Conservation (phyloP, 2,329 filamentous ascomycete species). For the Cryphonectria radicalis region DNA sequence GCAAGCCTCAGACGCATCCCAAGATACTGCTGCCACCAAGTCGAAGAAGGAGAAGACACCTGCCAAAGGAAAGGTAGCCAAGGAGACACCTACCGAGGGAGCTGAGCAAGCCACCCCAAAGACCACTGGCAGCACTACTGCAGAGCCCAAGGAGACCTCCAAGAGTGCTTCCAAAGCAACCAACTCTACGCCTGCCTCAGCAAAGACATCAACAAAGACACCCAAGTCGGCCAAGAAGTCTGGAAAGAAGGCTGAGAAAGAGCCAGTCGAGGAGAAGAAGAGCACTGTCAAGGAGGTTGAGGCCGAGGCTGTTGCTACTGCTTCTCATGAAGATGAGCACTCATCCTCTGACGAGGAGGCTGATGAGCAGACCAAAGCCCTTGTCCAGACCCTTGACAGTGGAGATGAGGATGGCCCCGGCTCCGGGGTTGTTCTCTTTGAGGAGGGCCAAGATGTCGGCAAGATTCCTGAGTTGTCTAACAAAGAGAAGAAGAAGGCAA, state of each 20-base stretch:
- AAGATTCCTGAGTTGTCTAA: constrained; percentile 55
- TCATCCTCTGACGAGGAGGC: constrained; percentile 25
- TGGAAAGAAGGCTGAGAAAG: constrained; percentile 31
- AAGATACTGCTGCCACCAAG: constrained; percentile 22
- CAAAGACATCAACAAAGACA: constrained; percentile 1
- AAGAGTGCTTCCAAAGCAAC: constrained; percentile 18
- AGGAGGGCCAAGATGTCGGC: constrained; percentile 55
- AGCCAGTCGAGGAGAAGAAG: constrained; percentile 44
- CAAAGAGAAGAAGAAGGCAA: constrained; percentile 48
- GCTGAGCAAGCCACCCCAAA: constrained; percentile 15
- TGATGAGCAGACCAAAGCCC: constrained; percentile 29
- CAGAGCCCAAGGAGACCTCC: constrained; percentile 2
- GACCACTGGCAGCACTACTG: constrained; percentile 10
- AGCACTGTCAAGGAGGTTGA: constrained; percentile 42
- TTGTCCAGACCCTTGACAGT: constrained; percentile 28
- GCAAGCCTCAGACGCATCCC: background rate
- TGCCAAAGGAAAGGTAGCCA: constrained; percentile 19
- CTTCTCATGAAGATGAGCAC: constrained; percentile 17
- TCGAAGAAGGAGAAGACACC: constrained; percentile 28
- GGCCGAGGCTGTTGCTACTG: constrained; percentile 10
- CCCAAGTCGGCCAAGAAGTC: constrained; percentile 24
- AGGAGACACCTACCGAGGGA: constrained; percentile 15
- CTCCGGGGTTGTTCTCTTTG: constrained; percentile 39
- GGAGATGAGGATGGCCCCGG: constrained; percentile 28
- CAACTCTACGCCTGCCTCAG: constrained; percentile 9